A percentile compares a stretch with the other conserved stretches of the same genome.
Evolutionary conservation across 139 green algal species (phyloP).

Genomic region (Haematococcus sp.): DNA sequence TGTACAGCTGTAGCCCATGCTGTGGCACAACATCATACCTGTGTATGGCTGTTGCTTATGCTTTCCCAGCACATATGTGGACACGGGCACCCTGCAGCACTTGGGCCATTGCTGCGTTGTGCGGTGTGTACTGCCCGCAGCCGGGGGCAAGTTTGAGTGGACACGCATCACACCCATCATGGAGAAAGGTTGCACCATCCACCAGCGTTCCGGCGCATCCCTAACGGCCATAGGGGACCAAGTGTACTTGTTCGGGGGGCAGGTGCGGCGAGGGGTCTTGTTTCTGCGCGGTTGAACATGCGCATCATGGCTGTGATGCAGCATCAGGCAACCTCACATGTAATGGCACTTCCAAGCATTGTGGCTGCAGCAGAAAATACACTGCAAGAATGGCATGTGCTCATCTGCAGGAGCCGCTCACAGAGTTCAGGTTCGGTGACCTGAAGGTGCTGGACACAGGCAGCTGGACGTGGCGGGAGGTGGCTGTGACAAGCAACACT

Average conservation of each 20-base stretch:
- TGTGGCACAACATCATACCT: too few relatives aligned
- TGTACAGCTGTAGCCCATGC: too few relatives aligned
- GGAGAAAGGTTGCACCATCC: too few relatives aligned
- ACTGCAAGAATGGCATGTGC: too few relatives aligned
- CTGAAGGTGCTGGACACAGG: conserved; percentile 46
- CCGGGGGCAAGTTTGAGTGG: conserved; percentile 18
- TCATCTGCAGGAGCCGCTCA: conserved; percentile 41
- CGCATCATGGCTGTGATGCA: not conserved
- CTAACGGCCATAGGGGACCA: conserved; percentile 35
- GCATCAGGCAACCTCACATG: too few relatives aligned
- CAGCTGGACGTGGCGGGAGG: conserved; percentile 42
- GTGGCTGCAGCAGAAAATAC: too few relatives aligned
- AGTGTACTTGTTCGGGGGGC: conserved; percentile 65
- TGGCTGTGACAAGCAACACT: conserved; percentile 29
- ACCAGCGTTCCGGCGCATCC: conserved; percentile 48
- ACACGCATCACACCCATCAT: conserved; percentile 21
- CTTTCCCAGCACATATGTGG: too few relatives aligned
- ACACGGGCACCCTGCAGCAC: too few relatives aligned
- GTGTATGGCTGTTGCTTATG: too few relatives aligned
- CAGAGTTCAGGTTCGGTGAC: conserved; percentile 49
- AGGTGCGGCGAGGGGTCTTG: conserved; percentile 29
- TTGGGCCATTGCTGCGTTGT: too few relatives aligned
- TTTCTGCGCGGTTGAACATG: not conserved
- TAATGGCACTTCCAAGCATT: too few relatives aligned
- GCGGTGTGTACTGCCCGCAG: not conserved